Evolutionary conservation across 441 rosid species (phyloP).

Genomic region (Rhodomyrtus psidioides): DNA sequence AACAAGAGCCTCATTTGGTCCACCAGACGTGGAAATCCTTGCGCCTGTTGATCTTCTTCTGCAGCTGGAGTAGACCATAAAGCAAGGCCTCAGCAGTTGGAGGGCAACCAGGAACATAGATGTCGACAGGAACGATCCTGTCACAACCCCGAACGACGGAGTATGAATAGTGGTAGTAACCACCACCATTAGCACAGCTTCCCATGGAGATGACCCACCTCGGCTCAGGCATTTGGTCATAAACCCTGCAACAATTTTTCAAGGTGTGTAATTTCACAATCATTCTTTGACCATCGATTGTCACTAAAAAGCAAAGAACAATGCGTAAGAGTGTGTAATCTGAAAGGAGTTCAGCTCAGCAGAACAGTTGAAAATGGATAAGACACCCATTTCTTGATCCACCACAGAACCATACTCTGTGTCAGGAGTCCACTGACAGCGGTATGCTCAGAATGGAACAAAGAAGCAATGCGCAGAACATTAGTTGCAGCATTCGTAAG

Average conservation of each 20-base stretch:
- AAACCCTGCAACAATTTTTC: constrained; percentile 51
- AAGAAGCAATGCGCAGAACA: background rate
- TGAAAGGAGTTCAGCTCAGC: background rate
- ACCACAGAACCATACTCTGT: background rate
- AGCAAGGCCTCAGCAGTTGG: constrained; percentile 97
- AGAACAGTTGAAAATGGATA: background rate
- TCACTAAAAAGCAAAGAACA: background rate
- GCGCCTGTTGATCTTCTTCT: constrained; percentile 95
- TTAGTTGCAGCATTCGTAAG: background rate
- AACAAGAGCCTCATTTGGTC: constrained; percentile 44
- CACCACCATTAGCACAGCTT: constrained; percentile 98
- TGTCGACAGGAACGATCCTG: constrained; percentile 95
- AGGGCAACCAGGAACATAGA: constrained; percentile 96
- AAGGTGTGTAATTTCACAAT: background rate
- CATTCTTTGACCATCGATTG: background rate
- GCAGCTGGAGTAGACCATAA: constrained; percentile 90
- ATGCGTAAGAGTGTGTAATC: background rate
- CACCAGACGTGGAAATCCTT: constrained; percentile 98
- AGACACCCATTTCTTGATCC: background rate
- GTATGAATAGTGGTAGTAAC: constrained; percentile 97
- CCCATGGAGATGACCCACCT: constrained; percentile 99
- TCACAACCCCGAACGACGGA: constrained; percentile 96
- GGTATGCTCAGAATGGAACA: background rate
- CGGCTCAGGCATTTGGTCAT: constrained; percentile 98
- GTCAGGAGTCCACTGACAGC: background rate